Conservation (phyloP, 2,329 filamentous ascomycete species). For the Diaporthe batatas region DNA sequence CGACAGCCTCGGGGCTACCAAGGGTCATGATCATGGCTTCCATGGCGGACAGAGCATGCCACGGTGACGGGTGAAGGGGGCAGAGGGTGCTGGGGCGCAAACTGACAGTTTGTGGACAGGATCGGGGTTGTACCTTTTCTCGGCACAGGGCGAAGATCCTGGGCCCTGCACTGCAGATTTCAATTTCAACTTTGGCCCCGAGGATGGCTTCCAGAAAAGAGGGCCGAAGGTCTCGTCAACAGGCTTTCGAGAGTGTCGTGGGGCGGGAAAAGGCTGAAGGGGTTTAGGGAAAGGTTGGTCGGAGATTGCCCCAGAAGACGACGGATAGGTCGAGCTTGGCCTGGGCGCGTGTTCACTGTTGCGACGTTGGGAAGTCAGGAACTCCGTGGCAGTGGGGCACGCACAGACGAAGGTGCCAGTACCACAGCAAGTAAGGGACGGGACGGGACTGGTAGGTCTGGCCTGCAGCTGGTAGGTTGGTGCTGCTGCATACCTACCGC, state of each 20-base stretch:
- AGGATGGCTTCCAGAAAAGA: slow-evolving; percentile 41
- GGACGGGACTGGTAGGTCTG: not conserved
- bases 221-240: slow-evolving; percentile 37
- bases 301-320: slow-evolving; percentile 27
- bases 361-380: slow-evolving; percentile 20
- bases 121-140: slow-evolving; percentile 40
- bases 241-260: slow-evolving; percentile 10
- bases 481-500: not conserved
- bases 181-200: slow-evolving; percentile 22
- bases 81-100: not conserved
- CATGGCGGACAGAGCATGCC: slow-evolving; percentile 15
- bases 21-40: slow-evolving; percentile 4
- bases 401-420: slow-evolving; percentile 22
- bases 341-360: slow-evolving; percentile 19
- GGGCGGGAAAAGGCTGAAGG: slow-evolving; percentile 30
- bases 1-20: slow-evolving; percentile 4
- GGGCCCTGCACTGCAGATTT: slow-evolving; percentile 35
- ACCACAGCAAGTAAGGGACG: not conserved
- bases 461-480: no score
- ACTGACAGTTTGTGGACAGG: slow-evolving; percentile 33
- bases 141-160: slow-evolving; percentile 38
- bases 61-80: not conserved
- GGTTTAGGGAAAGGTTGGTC: slow-evolving; percentile 23
- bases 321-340: slow-evolving; percentile 23
- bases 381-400: slow-evolving; percentile 14